phyloP scores from a whole-genome alignment of 1,284 basidiomycete genomes.

The Schizophyllum commune region DNA sequence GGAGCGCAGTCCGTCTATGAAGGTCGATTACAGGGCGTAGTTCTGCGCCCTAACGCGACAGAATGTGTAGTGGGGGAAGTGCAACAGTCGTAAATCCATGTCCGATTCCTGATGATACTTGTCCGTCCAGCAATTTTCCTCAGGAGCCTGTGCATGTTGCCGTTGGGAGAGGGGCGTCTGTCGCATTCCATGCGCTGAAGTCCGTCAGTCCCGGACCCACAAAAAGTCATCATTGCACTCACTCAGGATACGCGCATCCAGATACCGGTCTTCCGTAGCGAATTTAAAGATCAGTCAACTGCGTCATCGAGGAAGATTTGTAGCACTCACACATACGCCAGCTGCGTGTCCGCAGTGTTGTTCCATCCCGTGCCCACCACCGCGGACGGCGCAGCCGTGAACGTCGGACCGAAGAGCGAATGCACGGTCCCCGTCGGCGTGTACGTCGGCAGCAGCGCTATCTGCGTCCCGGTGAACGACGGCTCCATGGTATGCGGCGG shows the following conservation, averaged over 20 bases:
- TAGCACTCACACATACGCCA: slow-evolving; percentile 31
- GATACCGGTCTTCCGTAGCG: slow-evolving; percentile 24
- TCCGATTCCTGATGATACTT: too few relatives aligned
- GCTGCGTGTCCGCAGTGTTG: slow-evolving; percentile 52
- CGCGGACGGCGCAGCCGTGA: slow-evolving; percentile 32
- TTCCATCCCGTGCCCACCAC: slow-evolving; percentile 72
- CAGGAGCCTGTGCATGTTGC: slow-evolving; percentile 6
- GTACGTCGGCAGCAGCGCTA: slow-evolving; percentile 47
- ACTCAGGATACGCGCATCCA: slow-evolving; percentile 38
- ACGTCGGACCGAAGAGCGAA: slow-evolving; percentile 49
- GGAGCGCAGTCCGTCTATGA: too few relatives aligned
- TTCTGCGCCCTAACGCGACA: too few relatives aligned
- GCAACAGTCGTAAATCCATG: too few relatives aligned
- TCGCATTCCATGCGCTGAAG: slow-evolving; percentile 10
- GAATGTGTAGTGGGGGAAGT: too few relatives aligned
- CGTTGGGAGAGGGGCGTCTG: slow-evolving; percentile 8
- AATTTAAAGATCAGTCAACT: slow-evolving; percentile 5
- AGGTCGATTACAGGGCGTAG: too few relatives aligned
- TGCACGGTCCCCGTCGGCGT: slow-evolving; percentile 58
- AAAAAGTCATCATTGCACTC: slow-evolving; percentile 17
- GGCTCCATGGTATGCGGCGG: slow-evolving; percentile 35
- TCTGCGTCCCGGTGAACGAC: slow-evolving; percentile 33
- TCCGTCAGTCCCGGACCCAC: background rate
- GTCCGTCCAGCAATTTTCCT: background rate
- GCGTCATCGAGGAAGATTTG: background rate